Conservation (phyloP, 208 protist genomes). For the Leishmania tropica region DNA sequence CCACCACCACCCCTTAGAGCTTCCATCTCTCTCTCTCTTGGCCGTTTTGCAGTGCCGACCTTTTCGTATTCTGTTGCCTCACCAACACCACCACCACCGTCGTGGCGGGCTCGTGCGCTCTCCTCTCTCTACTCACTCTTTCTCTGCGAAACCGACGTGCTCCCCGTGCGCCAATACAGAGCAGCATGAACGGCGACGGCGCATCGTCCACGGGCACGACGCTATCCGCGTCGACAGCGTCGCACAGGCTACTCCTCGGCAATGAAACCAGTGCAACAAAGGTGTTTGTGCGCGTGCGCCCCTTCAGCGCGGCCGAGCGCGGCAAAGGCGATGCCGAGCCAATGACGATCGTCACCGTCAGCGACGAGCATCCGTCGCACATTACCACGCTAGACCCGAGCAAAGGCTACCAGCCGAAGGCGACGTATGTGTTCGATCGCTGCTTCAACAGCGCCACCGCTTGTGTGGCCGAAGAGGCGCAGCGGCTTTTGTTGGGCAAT, state of each 20-base stretch:
- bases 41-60: neutral
- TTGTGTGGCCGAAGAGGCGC: conserved; percentile 1
- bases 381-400: conserved; percentile 67
- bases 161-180: neutral
- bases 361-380: conserved; percentile 54
- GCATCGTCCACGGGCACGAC: conserved; percentile 4
- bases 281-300: conserved; percentile 81
- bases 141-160: conserved; percentile 3
- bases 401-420: conserved; percentile 40
- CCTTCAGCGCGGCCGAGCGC: conserved; percentile 59
- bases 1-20: neutral
- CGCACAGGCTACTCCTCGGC: neutral
- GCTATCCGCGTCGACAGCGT: neutral
- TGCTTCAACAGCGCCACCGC: conserved; percentile 51
- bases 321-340: conserved; percentile 4
- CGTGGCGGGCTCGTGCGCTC: neutral
- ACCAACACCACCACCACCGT: no score
- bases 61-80: neutral
- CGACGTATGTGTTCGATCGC: conserved; percentile 75
- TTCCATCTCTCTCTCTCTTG: neutral
- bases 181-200: conserved; percentile 6
- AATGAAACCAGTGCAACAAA: conserved; percentile 51
- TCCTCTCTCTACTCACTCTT: neutral
- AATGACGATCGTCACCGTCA: conserved; percentile 49
- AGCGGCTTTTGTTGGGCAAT: conserved; percentile 12